These are phyloP conservation scores for Ophiorrhiza pumila DNA, from an alignment of 257 asterid genomes.

Conservation along the genomic window DNA sequence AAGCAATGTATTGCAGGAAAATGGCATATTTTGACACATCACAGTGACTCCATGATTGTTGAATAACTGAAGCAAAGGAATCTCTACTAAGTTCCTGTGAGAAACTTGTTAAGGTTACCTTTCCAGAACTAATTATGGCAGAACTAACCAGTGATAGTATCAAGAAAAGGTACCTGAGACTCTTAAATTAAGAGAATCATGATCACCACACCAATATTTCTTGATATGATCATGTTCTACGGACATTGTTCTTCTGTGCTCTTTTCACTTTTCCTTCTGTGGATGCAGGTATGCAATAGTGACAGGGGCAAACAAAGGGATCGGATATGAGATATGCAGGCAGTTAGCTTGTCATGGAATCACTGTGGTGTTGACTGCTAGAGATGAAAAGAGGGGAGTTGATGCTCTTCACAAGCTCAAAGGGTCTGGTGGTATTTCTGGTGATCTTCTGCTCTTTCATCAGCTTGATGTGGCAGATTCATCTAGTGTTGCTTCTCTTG, in stretches of 20 bases:
- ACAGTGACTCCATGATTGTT: neutral
- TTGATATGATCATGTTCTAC: too few species aligned
- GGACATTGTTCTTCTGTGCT: too few species aligned
- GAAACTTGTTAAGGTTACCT: neutral
- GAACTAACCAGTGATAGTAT: neutral
- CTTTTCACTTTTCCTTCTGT: neutral
- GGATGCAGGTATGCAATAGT: constrained; percentile 41
- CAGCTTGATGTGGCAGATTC: constrained; percentile 43
- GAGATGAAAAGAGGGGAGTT: constrained; percentile 40
- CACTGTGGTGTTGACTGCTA: constrained; percentile 37
- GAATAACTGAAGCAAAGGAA: neutral
- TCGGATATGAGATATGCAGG: constrained; percentile 42
- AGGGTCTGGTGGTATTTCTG: constrained; percentile 20
- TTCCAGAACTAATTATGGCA: neutral
- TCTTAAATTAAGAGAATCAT: too few species aligned
- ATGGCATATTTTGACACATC: neutral
- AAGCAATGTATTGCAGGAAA: neutral
- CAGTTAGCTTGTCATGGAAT: constrained; percentile 39
- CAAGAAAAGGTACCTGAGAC: neutral
- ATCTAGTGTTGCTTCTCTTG: constrained; percentile 28
- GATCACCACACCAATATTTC: too few species aligned
- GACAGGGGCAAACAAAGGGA: constrained; percentile 48
- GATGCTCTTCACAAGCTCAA: constrained; percentile 42
- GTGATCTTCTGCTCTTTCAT: constrained; percentile 35
- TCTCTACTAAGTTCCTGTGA: neutral